Evolutionary conservation across 345 rosid species (phyloP).

Genomic region (Kandelia obovata): DNA sequence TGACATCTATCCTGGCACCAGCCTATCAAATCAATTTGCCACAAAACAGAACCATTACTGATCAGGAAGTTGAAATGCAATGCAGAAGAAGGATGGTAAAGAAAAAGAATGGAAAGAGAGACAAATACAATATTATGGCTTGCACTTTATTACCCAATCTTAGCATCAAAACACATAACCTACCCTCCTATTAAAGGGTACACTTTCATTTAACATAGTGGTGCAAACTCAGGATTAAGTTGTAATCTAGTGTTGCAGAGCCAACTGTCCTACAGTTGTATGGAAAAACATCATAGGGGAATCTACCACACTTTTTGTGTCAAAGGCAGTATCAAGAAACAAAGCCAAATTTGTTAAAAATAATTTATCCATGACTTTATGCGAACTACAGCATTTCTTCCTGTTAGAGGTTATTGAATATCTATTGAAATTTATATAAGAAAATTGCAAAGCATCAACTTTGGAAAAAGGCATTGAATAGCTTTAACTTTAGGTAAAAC

Average conservation of each 20-base stretch:
- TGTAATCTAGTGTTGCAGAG: background rate
- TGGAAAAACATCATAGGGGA: too few species aligned
- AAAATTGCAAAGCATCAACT: too few species aligned
- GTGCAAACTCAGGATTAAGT: background rate
- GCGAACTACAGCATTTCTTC: too few species aligned
- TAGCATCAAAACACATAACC: background rate
- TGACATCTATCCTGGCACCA: constrained; percentile 51
- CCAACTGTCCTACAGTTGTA: background rate
- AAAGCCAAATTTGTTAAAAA: too few species aligned
- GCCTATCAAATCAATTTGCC: constrained; percentile 43
- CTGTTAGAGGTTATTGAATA: too few species aligned
- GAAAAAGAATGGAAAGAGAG: too few species aligned
- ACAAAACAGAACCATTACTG: background rate
- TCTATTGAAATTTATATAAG: too few species aligned
- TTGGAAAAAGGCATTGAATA: too few species aligned
- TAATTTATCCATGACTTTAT: too few species aligned
- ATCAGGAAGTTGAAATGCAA: background rate
- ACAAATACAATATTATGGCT: too few species aligned
- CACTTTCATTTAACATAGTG: background rate
- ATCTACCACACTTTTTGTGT: background rate
- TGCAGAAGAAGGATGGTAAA: background rate
- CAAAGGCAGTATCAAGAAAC: background rate
- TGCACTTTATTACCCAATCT: background rate
- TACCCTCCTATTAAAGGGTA: too few species aligned
- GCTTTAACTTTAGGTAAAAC: too few species aligned